Base-by-base conservation (phyloP, 306 rosid species). In the Fragaria iinumae region DNA sequence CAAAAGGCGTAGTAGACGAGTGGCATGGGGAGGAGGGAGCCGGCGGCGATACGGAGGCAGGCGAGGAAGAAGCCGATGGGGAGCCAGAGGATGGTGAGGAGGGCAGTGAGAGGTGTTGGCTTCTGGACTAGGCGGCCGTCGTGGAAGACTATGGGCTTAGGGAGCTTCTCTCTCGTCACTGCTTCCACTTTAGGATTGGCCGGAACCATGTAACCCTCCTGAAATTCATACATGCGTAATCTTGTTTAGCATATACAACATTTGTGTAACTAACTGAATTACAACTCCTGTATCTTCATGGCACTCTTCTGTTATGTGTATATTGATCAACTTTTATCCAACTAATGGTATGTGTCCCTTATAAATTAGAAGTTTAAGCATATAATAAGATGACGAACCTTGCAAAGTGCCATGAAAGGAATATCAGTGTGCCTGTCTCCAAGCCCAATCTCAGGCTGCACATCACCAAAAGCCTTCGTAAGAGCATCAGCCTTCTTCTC, bases 91-190 rank as follows among this genome's bases (percentile, higher is more conserved):
- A 91, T 60, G 55, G 84, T 84, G 53, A 91, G 83, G 1, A 90
- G 65, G 2, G 93, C 91, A 14, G 79, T 27, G 4, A 94, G 77
- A 0, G 97, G 97, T 10, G 91, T 89, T 0, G 96, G 98, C 64
- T 90, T 91, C 21, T 84, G 82, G 3, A 91, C 93, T 0, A 94
- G 81, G 2, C 97, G 89, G 3, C 98, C 98, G 38, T 94, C 97
- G 53, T 91, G 97, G 82, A 94, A 94, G 53, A 94, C 86, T 4
- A 94, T 83, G 0, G 96, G 98, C 73, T 91, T 94, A 8, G 92
- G 94, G 0, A 94, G 92, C 79, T 89, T 90, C 8, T 90, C 89
- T 0, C 32, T 64, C 20, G 83, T 73, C 16, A 91, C 91, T 9
- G 88, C 81, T 71, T 87, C 84, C 8, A 87, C 82, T 7, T 82